Evolutionary conservation across 2,329 filamentous ascomycete genomes (phyloP).

Genomic region (Diaporthe vexans): DNA sequence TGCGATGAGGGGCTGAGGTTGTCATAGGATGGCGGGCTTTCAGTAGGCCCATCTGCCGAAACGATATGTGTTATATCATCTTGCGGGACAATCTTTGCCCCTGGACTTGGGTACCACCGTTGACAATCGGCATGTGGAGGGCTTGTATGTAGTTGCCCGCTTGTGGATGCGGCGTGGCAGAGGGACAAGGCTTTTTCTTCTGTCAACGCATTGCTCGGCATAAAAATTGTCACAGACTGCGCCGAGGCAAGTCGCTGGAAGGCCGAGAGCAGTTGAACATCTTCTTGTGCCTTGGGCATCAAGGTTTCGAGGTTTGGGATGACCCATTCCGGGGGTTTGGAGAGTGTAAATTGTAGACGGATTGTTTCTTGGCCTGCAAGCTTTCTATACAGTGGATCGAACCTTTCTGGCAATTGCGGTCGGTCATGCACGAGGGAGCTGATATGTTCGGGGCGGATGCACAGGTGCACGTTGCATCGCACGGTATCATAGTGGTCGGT

Average conservation of each 20-base stretch:
- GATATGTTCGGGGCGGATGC: slow-evolving; percentile 1
- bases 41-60: neutral
- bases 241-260: neutral
- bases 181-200: neutral
- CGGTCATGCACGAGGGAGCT: neutral
- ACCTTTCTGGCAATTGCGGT: neutral
- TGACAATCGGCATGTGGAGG: neutral
- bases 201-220: neutral
- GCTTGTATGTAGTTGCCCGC: neutral
- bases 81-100: neutral
- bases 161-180: neutral
- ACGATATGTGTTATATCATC: neutral
- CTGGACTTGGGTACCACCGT: neutral
- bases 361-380: neutral
- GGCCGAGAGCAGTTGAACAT: neutral
- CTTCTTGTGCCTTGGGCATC: neutral
- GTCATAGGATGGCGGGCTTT: neutral
- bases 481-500: neutral
- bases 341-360: neutral
- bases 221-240: neutral
- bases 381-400: neutral
- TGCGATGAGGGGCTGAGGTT: neutral
- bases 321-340: neutral
- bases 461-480: neutral
- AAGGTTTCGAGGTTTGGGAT: neutral